A percentile compares a stretch with the other conserved stretches of the same genome.
phyloP scores from a whole-genome alignment of 345 rosid species.

The Erucastrum elatum region DNA sequence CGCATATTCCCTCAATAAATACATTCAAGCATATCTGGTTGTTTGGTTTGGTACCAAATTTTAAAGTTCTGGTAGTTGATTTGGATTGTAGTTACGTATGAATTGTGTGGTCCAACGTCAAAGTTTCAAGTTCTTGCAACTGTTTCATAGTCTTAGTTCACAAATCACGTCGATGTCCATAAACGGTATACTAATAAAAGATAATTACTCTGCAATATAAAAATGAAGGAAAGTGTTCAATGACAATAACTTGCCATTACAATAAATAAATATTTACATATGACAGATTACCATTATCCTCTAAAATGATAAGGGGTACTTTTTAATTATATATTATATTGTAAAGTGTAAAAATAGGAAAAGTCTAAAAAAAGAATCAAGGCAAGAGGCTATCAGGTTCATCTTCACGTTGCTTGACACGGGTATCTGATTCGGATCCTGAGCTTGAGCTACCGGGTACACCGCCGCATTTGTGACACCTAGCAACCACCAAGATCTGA shows the following conservation, averaged over 20 bases:
- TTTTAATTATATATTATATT: not conserved
- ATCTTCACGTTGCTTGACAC: conserved; percentile 48
- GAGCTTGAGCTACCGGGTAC: conserved; percentile 48
- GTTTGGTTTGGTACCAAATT: conserved; percentile 6
- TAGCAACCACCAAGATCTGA: conserved; percentile 56
- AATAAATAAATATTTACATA: conserved; percentile 29
- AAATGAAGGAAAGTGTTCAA: not conserved
- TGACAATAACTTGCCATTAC: conserved; percentile 18
- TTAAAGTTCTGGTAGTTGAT: not conserved
- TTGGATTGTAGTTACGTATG: not conserved
- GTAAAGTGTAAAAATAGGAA: not conserved
- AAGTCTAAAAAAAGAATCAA: conserved; percentile 4
- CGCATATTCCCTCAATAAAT: not conserved
- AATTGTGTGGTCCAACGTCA: conserved; percentile 27
- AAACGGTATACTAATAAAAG: not conserved
- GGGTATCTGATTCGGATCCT: conserved; percentile 44
- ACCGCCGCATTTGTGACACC: conserved; percentile 77
- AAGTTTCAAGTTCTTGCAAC: conserved; percentile 17
- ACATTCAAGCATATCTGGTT: not conserved
- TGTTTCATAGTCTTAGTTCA: conserved; percentile 15
- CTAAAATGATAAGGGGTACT: conserved; percentile 17
- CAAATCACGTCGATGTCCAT: conserved; percentile 8
- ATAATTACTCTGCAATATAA: not conserved
- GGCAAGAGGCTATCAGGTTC: conserved; percentile 49
- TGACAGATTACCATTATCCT: conserved; percentile 30